Evolutionary conservation across 2,329 filamentous ascomycete genomes (phyloP).

Genomic region (Stromatinia cepivora): DNA sequence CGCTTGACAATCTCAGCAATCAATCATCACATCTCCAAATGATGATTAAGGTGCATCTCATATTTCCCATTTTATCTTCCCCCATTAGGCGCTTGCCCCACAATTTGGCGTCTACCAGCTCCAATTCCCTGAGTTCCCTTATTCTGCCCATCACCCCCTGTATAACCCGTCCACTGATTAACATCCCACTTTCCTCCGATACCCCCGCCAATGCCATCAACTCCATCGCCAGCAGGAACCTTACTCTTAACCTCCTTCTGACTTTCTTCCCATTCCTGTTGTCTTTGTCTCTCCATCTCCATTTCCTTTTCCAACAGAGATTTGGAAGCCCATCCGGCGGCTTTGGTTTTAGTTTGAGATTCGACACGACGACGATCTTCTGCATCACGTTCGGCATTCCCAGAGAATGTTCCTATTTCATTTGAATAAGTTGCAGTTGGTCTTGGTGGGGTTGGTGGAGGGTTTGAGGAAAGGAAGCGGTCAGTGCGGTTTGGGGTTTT

Average conservation of each 20-base stretch:
- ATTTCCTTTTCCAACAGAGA: constrained; percentile 60
- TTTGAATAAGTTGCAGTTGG: constrained; percentile 45
- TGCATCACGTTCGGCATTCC: constrained; percentile 50
- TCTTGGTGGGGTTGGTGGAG: constrained; percentile 44
- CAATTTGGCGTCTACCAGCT: constrained; percentile 71
- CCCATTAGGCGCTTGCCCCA: constrained; percentile 65
- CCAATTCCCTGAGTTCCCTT: constrained; percentile 65
- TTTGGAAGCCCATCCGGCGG: constrained; percentile 54
- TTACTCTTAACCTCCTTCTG: constrained; percentile 61
- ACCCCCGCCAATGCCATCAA: constrained; percentile 66
- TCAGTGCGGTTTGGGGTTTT: constrained; percentile 48
- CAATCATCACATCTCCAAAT: no score
- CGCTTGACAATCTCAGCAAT: not conserved
- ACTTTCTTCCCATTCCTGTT: constrained; percentile 69
- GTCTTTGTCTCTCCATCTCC: constrained; percentile 59
- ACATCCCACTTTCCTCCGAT: constrained; percentile 68
- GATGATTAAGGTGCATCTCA: not conserved
- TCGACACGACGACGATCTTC: constrained; percentile 51
- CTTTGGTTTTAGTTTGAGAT: constrained; percentile 53
- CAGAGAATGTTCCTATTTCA: constrained; percentile 44
- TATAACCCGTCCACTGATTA: constrained; percentile 61
- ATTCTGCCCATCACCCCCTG: constrained; percentile 74
- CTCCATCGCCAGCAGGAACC: constrained; percentile 48
- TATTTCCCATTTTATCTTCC: not conserved
- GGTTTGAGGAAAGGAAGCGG: constrained; percentile 50